These are phyloP conservation scores for Agrostemma githago DNA, from an alignment of 148 eudicot species.

Conservation along the genomic window DNA sequence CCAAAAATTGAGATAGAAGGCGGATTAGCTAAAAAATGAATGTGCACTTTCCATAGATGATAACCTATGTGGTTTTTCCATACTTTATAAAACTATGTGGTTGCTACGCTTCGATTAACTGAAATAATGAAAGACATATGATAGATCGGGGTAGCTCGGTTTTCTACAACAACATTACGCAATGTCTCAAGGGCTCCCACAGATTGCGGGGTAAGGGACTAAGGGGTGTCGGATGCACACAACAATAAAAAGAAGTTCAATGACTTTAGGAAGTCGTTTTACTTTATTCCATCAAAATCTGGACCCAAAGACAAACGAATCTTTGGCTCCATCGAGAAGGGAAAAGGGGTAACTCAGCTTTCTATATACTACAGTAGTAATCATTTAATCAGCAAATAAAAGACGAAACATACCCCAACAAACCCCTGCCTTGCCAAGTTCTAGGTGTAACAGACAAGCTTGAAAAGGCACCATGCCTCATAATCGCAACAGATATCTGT, in stretches of 20 bases:
- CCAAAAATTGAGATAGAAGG: background rate
- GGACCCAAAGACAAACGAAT: too few relatives aligned
- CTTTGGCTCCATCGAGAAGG: too few relatives aligned
- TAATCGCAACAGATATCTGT: constrained; percentile 42
- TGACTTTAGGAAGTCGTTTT: too few relatives aligned
- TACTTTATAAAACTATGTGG: background rate
- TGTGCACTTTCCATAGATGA: background rate
- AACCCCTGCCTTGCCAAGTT: constrained; percentile 86
- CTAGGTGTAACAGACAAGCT: constrained; percentile 71
- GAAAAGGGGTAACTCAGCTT: background rate
- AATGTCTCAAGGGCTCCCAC: too few relatives aligned
- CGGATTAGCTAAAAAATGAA: background rate
- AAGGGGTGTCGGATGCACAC: too few relatives aligned
- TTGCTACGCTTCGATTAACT: background rate
- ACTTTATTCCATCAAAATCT: too few relatives aligned
- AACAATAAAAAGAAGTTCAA: too few relatives aligned
- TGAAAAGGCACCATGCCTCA: constrained; percentile 70
- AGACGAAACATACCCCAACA: constrained; percentile 64
- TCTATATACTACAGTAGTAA: background rate
- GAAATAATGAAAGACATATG: background rate
- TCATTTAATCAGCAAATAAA: background rate
- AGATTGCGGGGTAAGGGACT: too few relatives aligned
- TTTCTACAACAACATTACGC: too few relatives aligned
- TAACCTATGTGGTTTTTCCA: background rate
- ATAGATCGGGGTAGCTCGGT: background rate